Evolutionary conservation across 1,284 basidiomycete species (phyloP), one percentile per base, ranked within the genome.

Genomic region (Sporisorium reilianum): DNA sequence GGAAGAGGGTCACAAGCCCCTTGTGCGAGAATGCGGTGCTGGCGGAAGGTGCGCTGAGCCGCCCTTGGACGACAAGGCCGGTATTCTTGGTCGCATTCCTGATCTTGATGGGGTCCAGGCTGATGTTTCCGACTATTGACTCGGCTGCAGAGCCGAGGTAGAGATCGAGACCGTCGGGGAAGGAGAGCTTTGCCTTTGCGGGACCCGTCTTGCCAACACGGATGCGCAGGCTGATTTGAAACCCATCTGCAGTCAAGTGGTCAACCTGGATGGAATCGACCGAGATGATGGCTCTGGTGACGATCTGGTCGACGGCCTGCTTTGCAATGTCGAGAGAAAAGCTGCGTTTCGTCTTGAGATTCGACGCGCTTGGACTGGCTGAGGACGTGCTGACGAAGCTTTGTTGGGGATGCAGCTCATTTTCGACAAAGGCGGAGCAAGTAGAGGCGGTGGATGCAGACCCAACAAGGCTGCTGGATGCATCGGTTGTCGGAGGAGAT

Each of bases 181-280:
- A 76, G 38, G 55, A 61, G 49, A 76, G 52, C 28, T 76, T 76
- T n/a, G 69, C 74, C 26, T 76, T 76, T 26, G 66, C 55, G 6
- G 74, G 74, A 12, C 74, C 74, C 5, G 64, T 72, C 28, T 68
- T 70, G 26, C 50, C 49, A 32, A 76, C 58, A 16, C 58, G 55
- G 25, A 76, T 38, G 20, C 49, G 55, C 11, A 73, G 41, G 18
- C 48, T 58, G 57, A 73, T 49, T 12, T 52, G 55, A 22, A 68
- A 65, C 20, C 74, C 74, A 14, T 66, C 54, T 2, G 53, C 14
- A 16, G 57, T 57, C 14, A 73, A 50, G 22, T 68, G 50, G 23
- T 36, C 30, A 18, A 73, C 57, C 8, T 60, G 55, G 49, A 73
- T 50, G 8, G 70, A 67, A 0, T 67, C 64, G 36, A 73, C 55